phyloP scores from a whole-genome alignment of 164 flowering plant species.

The Warburgia ugandensis region DNA sequence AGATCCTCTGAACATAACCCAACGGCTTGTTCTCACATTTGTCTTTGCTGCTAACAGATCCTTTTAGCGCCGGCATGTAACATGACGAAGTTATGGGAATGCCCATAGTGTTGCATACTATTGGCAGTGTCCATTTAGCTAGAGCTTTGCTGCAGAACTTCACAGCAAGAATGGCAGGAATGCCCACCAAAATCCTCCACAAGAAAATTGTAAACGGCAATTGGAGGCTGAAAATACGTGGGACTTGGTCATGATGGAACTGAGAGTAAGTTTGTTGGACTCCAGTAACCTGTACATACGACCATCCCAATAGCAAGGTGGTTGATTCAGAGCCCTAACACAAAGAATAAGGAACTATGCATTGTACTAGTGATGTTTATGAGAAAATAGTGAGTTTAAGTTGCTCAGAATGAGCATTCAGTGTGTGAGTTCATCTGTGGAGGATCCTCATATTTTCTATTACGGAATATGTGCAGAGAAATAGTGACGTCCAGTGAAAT shows the following conservation, averaged over 20 bases:
- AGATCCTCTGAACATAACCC: conserved; percentile 53
- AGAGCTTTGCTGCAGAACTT: conserved; percentile 92
- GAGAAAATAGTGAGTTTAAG: no score
- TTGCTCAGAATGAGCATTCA: no score
- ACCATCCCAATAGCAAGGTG: no score
- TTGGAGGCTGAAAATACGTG: conserved; percentile 52
- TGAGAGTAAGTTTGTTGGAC: conserved; percentile 82
- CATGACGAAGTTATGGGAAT: conserved; percentile 70
- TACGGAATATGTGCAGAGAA: no score
- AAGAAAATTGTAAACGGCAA: conserved; percentile 36
- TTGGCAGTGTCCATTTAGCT: conserved; percentile 83
- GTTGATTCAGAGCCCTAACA: no score
- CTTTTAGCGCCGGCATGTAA: conserved; percentile 58
- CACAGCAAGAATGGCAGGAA: conserved; percentile 79
- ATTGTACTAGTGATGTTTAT: no score
- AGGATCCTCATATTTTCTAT: no score
- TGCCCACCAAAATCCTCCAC: conserved; percentile 71
- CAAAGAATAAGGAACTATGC: no score
- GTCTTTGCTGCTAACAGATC: conserved; percentile 22
- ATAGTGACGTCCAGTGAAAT: no score
- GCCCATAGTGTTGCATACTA: conserved; percentile 60
- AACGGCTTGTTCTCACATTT: conserved; percentile 33
- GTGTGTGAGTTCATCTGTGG: no score
- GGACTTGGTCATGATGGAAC: conserved; percentile 85
- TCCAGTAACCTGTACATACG: conserved; percentile 88